A percentile compares a stretch with the other conserved stretches of the same genome.
Evolutionary conservation across 2,329 filamentous ascomycete genomes (phyloP).

Genomic region (Aspergillus intermedius): DNA sequence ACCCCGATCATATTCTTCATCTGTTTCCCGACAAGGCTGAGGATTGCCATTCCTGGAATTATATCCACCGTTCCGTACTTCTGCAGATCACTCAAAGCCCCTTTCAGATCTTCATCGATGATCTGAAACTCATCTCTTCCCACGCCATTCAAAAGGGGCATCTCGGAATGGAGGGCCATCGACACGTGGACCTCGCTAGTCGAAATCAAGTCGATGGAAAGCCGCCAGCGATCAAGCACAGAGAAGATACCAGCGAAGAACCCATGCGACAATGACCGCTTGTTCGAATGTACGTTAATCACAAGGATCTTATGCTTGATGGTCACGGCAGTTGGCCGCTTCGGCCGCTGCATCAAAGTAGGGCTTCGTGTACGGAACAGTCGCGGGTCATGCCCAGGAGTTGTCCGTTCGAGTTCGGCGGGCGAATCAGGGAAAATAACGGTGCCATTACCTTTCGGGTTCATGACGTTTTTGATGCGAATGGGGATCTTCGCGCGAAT

Average conservation of each 20-base stretch:
- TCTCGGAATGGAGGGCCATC: slow-evolving; percentile 84
- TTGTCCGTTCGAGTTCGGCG: slow-evolving; percentile 45
- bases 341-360: slow-evolving; percentile 51
- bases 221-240: slow-evolving; percentile 75
- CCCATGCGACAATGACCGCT: slow-evolving; percentile 88
- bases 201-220: slow-evolving; percentile 94
- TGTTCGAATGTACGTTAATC: slow-evolving; percentile 97
- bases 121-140: slow-evolving; percentile 47
- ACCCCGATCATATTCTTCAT: slow-evolving; percentile 98
- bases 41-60: slow-evolving; percentile 85
- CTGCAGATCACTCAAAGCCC: slow-evolving; percentile 64
- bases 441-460: slow-evolving; percentile 56
- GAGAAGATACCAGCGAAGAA: slow-evolving; percentile 93
- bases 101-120: slow-evolving; percentile 56
- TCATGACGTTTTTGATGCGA: slow-evolving; percentile 65
- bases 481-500: slow-evolving; percentile 61
- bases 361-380: slow-evolving; percentile 43
- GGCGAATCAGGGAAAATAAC: slow-evolving; percentile 66
- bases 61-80: slow-evolving; percentile 87
- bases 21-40: slow-evolving; percentile 88
- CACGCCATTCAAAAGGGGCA: slow-evolving; percentile 45
- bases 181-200: slow-evolving; percentile 96
- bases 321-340: slow-evolving; percentile 80
- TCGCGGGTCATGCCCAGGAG: slow-evolving; percentile 53
- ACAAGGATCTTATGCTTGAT: slow-evolving; percentile 97